Evolutionary conservation across 2,329 filamentous ascomycete species (phyloP).

Genomic region (Ophiosphaerella narmari): DNA sequence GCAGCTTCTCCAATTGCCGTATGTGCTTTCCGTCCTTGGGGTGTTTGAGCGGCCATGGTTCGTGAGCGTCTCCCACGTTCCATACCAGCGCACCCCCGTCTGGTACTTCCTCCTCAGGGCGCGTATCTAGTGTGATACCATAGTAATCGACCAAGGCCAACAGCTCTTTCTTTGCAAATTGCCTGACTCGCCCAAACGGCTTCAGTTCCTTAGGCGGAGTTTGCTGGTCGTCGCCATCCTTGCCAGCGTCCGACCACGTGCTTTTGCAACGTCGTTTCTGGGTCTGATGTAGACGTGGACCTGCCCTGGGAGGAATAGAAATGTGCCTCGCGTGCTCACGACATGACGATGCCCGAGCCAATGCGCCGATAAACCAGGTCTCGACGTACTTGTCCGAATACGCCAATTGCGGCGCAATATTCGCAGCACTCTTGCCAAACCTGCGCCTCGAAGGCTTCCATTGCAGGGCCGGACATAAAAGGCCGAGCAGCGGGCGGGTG

Average conservation of each 20-base stretch:
- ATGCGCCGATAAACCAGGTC: slow-evolving; percentile 58
- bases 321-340: slow-evolving; percentile 51
- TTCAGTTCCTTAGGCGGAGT: slow-evolving; percentile 8
- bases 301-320: slow-evolving; percentile 17
- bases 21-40: slow-evolving; percentile 42
- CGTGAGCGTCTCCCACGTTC: slow-evolving; percentile 39
- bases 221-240: slow-evolving; percentile 11
- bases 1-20: slow-evolving; percentile 41
- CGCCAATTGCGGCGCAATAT: slow-evolving; percentile 9
- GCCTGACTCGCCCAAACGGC: slow-evolving; percentile 27
- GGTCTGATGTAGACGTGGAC: slow-evolving; percentile 1
- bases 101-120: slow-evolving; percentile 36
- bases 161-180: slow-evolving; percentile 51
- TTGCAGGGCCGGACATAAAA: slow-evolving; percentile 36
- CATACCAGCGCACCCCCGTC: slow-evolving; percentile 34
- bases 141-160: slow-evolving; percentile 56
- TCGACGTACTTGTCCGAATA: slow-evolving; percentile 49
- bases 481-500: slow-evolving; percentile 33
- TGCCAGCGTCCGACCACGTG: slow-evolving; percentile 6
- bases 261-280: slow-evolving; percentile 26
- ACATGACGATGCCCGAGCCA: slow-evolving; percentile 59
- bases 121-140: slow-evolving; percentile 31
- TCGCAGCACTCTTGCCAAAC: slow-evolving; percentile 24
- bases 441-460: slow-evolving; percentile 12
- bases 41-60: slow-evolving; percentile 40